These are phyloP conservation scores for Leccinellum luteum DNA, from an alignment of 768 basidiomycete species.

Conservation along the genomic window DNA sequence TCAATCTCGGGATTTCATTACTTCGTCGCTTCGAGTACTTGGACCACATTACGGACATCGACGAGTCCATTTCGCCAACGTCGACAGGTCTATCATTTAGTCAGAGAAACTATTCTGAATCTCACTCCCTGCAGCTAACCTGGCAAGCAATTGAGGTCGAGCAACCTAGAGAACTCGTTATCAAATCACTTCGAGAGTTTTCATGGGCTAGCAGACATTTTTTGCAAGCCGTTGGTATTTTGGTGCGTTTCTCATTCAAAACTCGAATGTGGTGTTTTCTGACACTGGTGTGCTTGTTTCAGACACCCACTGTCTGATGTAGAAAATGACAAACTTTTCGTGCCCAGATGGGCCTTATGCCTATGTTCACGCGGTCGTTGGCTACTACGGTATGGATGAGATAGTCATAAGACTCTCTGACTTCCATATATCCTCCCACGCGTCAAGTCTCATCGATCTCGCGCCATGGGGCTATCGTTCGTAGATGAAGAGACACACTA, in stretches of 20 bases:
- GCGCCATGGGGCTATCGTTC: background rate
- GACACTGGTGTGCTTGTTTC: background rate
- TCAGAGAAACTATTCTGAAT: background rate
- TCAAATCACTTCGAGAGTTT: background rate
- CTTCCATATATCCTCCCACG: background rate
- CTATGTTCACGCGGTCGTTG: background rate
- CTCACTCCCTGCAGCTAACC: background rate
- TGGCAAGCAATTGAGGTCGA: background rate
- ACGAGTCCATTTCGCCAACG: background rate
- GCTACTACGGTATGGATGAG: background rate
- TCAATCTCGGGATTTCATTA: background rate
- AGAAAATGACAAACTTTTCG: background rate
- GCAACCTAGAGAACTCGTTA: background rate
- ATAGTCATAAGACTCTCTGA: background rate
- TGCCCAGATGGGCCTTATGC: background rate
- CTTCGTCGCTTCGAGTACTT: background rate
- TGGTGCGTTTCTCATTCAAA: background rate
- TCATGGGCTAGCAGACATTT: background rate
- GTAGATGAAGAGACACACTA: background rate
- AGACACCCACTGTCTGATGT: background rate
- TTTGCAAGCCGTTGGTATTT: background rate
- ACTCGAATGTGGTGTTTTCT: background rate
- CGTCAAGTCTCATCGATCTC: background rate
- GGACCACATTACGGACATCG: background rate
- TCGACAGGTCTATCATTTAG: background rate